phyloP scores from a whole-genome alignment of 345 rosid genomes.

The Syzygium jambos region DNA sequence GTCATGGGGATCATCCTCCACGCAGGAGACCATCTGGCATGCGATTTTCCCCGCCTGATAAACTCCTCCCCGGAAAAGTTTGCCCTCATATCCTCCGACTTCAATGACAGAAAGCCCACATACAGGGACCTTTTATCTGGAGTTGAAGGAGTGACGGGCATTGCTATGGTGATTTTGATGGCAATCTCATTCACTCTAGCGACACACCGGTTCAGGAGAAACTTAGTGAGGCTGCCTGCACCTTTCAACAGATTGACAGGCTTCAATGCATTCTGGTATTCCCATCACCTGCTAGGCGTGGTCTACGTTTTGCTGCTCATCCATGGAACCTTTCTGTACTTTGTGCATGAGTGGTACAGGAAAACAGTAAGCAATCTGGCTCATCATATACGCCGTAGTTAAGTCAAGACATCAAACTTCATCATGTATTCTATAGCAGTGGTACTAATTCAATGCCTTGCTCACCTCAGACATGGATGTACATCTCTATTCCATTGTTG shows the following conservation, averaged over 20 bases:
- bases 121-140: constrained; percentile 49
- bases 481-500: constrained; percentile 62
- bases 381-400: background rate
- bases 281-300: constrained; percentile 76
- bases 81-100: constrained; percentile 44
- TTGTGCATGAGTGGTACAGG: constrained; percentile 54
- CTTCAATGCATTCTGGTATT: constrained; percentile 95
- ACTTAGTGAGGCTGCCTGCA: constrained; percentile 58
- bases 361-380: constrained; percentile 52
- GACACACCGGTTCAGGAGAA: constrained; percentile 54
- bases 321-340: constrained; percentile 72
- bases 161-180: constrained; percentile 63
- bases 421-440: background rate
- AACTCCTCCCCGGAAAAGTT: constrained; percentile 54
- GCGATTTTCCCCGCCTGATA: constrained; percentile 74
- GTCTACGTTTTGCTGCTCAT: constrained; percentile 73
- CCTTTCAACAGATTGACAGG: constrained; percentile 83
- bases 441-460: background rate
- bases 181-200: constrained; percentile 64
- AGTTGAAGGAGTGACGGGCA: constrained; percentile 72
- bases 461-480: constrained; percentile 88
- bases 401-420: background rate
- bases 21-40: constrained; percentile 62
- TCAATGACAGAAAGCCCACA: constrained; percentile 54
- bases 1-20: constrained; percentile 58